Conservation (phyloP, 371 early-diverging fungal genomes). For the Cokeromyces recurvatus region DNA sequence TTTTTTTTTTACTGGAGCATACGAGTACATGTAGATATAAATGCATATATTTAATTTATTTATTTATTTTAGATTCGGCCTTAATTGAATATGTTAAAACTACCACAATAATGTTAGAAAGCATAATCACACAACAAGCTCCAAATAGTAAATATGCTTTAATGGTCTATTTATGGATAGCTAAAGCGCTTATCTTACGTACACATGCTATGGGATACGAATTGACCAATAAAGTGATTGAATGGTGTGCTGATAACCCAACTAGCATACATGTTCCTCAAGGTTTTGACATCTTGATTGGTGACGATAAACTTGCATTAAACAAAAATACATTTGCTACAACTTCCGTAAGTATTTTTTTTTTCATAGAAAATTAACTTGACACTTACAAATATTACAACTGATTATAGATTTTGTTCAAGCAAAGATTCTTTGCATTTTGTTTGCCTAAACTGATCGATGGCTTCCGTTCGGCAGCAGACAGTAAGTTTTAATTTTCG, state of each 20-base stretch:
- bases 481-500: background rate
- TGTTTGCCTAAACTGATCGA: slow-evolving; percentile 67
- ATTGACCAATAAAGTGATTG: slow-evolving; percentile 55
- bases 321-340: slow-evolving; percentile 69
- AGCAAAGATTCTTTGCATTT: slow-evolving; percentile 78
- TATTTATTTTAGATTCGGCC: slow-evolving; percentile 20
- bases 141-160: slow-evolving; percentile 19
- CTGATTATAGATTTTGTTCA: slow-evolving; percentile 68
- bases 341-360: slow-evolving; percentile 42
- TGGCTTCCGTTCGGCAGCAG: slow-evolving; percentile 44
- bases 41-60: background rate
- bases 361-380: too few species aligned
- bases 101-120: slow-evolving; percentile 18
- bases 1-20: slow-evolving; percentile 2
- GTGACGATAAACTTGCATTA: slow-evolving; percentile 63
- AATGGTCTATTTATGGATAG: slow-evolving; percentile 42
- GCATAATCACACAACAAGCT: slow-evolving; percentile 15
- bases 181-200: slow-evolving; percentile 60
- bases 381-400: too few species aligned
- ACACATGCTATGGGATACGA: slow-evolving; percentile 51
- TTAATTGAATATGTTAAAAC: slow-evolving; percentile 31
- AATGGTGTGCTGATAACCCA: slow-evolving; percentile 38
- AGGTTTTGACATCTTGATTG: slow-evolving; percentile 65
- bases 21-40: too few species aligned
- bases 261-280: slow-evolving; percentile 55